A percentile compares a stretch with the other conserved stretches of the same genome.
Evolutionary conservation across 805 yeast species (phyloP).

Genomic region (Starmerella vitae): DNA sequence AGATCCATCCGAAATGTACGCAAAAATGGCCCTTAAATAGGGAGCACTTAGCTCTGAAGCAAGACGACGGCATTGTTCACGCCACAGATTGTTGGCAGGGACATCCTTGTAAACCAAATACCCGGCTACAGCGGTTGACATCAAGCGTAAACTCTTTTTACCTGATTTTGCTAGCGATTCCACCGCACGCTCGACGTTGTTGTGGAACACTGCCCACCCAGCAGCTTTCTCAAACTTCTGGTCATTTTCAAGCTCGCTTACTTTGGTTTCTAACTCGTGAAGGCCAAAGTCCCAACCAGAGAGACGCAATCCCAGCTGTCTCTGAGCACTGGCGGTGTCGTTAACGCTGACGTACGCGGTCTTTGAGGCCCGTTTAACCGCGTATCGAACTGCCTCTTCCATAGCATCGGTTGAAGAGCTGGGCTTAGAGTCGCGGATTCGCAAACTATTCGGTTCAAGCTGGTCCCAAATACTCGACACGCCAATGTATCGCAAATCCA

Average conservation of each 20-base stretch:
- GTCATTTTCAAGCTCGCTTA: conserved; percentile 39
- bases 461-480: conserved; percentile 79
- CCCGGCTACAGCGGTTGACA: conserved; percentile 91
- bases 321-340: conserved; percentile 40
- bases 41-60: conserved; percentile 85
- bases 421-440: conserved; percentile 18
- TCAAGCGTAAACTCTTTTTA: conserved; percentile 54
- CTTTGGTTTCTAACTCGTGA: conserved; percentile 58
- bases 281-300: conserved; percentile 84
- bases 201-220: conserved; percentile 94
- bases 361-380: conserved; percentile 35
- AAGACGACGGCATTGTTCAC: conserved; percentile 78
- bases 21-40: conserved; percentile 80
- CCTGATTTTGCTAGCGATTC: conserved; percentile 63
- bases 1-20: conserved; percentile 82
- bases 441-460: conserved; percentile 25
- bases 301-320: conserved; percentile 66
- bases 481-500: conserved; percentile 80
- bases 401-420: conserved; percentile 32
- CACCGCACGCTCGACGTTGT: conserved; percentile 70
- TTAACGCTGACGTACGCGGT: conserved; percentile 24
- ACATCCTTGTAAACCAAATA: conserved; percentile 52
- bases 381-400: conserved; percentile 39
- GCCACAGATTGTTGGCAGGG: conserved; percentile 64
- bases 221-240: conserved; percentile 82